These are phyloP conservation scores for Phytophthora pini DNA, from an alignment of 352 stramenopile genomes.

Conservation along the genomic window DNA sequence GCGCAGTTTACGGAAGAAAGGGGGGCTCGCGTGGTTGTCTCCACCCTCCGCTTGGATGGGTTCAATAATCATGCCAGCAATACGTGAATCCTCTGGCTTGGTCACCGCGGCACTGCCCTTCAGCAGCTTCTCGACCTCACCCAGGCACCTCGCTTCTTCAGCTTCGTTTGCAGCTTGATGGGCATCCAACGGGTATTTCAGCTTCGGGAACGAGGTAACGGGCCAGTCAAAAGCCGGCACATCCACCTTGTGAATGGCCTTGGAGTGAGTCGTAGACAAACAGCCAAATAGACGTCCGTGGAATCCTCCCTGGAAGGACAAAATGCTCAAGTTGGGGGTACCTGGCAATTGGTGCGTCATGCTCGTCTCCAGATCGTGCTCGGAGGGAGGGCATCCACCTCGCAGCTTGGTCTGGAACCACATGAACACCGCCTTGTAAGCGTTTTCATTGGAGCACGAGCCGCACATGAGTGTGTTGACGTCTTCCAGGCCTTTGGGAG, in stretches of 20 bases:
- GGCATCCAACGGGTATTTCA: conserved; percentile 70
- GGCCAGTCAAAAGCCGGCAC: conserved; percentile 88
- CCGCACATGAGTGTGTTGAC: conserved; percentile 90
- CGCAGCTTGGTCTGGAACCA: conserved; percentile 84
- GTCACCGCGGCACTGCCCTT: conserved; percentile 43
- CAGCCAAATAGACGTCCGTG: conserved; percentile 82
- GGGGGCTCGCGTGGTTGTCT: conserved; percentile 78
- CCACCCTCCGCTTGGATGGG: conserved; percentile 85
- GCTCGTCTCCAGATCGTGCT: conserved; percentile 67
- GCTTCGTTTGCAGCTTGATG: conserved; percentile 67
- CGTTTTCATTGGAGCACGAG: conserved; percentile 89
- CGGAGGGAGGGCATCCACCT: conserved; percentile 61
- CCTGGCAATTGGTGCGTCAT: conserved; percentile 78
- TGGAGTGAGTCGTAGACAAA: conserved; percentile 86
- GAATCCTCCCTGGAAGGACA: conserved; percentile 87
- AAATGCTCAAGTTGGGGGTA: conserved; percentile 76
- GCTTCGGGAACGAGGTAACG: conserved; percentile 74
- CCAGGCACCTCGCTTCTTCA: conserved; percentile 74
- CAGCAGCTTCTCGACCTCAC: conserved; percentile 66
- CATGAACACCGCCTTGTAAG: conserved; percentile 90
- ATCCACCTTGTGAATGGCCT: conserved; percentile 88
- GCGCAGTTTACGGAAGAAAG: conserved; percentile 72
- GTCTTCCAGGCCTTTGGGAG: conserved; percentile 60
- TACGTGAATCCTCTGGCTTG: conserved; percentile 36
- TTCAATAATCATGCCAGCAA: conserved; percentile 85